A percentile compares a stretch with the other conserved stretches of the same genome.
phyloP scores from a whole-genome alignment of 345 rosid species.

The Eucalyptus globulus region DNA sequence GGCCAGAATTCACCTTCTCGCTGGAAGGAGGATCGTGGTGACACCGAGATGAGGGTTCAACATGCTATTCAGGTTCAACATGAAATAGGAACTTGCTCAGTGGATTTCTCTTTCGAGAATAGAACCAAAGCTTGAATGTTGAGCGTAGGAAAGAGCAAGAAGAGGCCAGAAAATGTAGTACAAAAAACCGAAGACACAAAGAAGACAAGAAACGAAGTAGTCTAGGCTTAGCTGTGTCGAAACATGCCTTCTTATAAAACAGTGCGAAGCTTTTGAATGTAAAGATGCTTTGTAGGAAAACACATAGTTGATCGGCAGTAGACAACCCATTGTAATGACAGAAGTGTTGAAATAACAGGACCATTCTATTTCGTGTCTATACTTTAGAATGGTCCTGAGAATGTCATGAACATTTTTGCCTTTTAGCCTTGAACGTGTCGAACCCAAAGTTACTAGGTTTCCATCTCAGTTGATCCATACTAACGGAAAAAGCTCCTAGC shows the following conservation, averaged over 20 bases:
- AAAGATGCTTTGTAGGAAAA: not conserved
- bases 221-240: not conserved
- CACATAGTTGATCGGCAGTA: not conserved
- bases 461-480: not conserved
- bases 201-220: not conserved
- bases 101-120: not conserved
- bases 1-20: not conserved
- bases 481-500: not conserved
- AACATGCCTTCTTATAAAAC: not conserved
- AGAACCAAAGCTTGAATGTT: not conserved
- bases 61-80: not conserved
- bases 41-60: not conserved
- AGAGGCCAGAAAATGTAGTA: not conserved
- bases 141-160: not conserved
- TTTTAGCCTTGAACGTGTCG: not conserved
- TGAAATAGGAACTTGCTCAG: not conserved
- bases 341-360: not conserved
- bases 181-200: not conserved
- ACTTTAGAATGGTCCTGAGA: not conserved
- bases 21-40: not conserved
- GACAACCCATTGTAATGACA: not conserved
- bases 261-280: not conserved
- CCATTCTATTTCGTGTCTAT: not conserved
- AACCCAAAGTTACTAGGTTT: not conserved
- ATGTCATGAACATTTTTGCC: not conserved